Conservation (phyloP, 2,329 filamentous ascomycete species). For the Orbilia oligospora region DNA sequence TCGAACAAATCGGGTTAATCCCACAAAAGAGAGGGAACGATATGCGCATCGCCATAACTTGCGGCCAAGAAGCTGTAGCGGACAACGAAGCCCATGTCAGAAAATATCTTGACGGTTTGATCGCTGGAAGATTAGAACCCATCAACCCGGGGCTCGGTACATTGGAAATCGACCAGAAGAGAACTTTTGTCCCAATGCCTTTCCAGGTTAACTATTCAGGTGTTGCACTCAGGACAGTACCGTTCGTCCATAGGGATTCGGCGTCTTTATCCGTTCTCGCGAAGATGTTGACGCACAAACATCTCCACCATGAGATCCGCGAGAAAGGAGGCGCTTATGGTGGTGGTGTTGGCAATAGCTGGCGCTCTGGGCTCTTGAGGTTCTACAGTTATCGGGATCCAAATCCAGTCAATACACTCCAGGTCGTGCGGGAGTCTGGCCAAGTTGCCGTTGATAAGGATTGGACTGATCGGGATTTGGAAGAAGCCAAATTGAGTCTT, state of each 20-base stretch:
- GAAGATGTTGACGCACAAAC: slow-evolving; percentile 94
- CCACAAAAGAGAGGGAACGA: slow-evolving; percentile 19
- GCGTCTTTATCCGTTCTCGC: slow-evolving; percentile 89
- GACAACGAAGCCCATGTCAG: slow-evolving; percentile 80
- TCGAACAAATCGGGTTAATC: slow-evolving; percentile 72
- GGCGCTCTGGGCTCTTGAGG: slow-evolving; percentile 86
- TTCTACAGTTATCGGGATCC: slow-evolving; percentile 98
- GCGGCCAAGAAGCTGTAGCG: slow-evolving; percentile 79
- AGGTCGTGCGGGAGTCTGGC: slow-evolving; percentile 86
- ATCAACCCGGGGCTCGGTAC: slow-evolving; percentile 62
- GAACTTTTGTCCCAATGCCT: slow-evolving; percentile 91
- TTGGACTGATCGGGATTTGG: slow-evolving; percentile 87
- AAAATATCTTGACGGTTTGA: slow-evolving; percentile 78
- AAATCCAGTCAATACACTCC: slow-evolving; percentile 88
- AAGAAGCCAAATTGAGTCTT: slow-evolving; percentile 94
- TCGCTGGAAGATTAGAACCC: slow-evolving; percentile 66
- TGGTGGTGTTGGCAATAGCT: slow-evolving; percentile 85
- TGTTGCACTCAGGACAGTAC: slow-evolving; percentile 83
- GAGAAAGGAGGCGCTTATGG: slow-evolving; percentile 98
- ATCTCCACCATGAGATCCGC: slow-evolving; percentile 95
- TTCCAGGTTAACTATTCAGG: slow-evolving; percentile 98
- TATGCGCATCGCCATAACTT: slow-evolving; percentile 83
- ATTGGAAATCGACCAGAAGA: slow-evolving; percentile 69
- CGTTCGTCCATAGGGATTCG: slow-evolving; percentile 81
- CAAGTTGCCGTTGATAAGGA: slow-evolving; percentile 83